Conservation (phyloP, 1,139 yeast genomes). For the Debaryomyces nepalensis region DNA sequence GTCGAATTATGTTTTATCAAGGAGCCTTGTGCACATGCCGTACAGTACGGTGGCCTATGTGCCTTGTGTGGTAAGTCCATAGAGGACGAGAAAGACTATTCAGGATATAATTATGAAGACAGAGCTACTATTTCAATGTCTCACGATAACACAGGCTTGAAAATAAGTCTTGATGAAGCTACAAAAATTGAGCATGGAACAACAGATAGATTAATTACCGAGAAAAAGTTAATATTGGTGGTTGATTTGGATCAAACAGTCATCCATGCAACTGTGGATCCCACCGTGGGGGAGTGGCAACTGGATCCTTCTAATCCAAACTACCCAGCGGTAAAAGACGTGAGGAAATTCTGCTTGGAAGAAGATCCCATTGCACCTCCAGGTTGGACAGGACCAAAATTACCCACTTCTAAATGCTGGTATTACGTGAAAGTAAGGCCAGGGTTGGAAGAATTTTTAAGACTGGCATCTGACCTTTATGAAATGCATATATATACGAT, state of each 20-base stretch:
- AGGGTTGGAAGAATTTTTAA: slow-evolving; percentile 75
- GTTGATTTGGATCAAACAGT: slow-evolving; percentile 98
- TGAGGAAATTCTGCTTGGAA: slow-evolving; percentile 71
- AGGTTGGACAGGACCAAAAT: slow-evolving; percentile 60
- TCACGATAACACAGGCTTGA: slow-evolving; percentile 85
- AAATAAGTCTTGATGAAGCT: slow-evolving; percentile 86
- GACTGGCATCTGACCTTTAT: slow-evolving; percentile 62
- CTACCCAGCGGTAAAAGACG: slow-evolving; percentile 82
- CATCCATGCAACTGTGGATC: slow-evolving; percentile 97
- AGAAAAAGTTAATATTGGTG: slow-evolving; percentile 78
- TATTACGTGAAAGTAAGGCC: slow-evolving; percentile 94
- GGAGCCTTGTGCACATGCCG: slow-evolving; percentile 91
- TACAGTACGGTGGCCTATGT: slow-evolving; percentile 96
- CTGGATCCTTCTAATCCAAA: slow-evolving; percentile 84
- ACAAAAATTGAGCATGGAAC: slow-evolving; percentile 75
- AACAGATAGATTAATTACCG: slow-evolving; percentile 62
- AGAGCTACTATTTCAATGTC: slow-evolving; percentile 89
- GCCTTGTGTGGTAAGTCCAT: slow-evolving; percentile 89
- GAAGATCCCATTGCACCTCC: slow-evolving; percentile 72
- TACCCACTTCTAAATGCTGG: slow-evolving; percentile 68
- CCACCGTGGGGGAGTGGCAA: slow-evolving; percentile 97
- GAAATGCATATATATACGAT: slow-evolving; percentile 96
- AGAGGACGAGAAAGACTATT: slow-evolving; percentile 80
- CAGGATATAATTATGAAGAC: slow-evolving; percentile 73
- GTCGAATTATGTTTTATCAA: slow-evolving; percentile 57